phyloP scores from a whole-genome alignment of 192 early-diverging fungal species.

The Chytriomyces confervae region DNA sequence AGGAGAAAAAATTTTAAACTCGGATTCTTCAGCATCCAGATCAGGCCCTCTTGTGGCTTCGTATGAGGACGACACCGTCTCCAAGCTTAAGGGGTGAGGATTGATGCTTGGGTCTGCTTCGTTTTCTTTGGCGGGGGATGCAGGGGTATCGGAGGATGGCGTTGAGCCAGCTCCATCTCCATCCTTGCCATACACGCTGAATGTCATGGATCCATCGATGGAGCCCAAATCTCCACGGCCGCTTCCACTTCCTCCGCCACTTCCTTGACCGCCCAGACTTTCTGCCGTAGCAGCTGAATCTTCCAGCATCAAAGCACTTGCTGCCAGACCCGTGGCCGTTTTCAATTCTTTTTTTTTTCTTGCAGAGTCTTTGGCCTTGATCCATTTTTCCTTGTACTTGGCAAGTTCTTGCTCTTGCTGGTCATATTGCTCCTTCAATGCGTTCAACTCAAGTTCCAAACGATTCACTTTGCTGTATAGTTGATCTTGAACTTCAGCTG shows the following conservation, averaged over 20 bases:
- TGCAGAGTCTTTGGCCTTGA: constrained; percentile 78
- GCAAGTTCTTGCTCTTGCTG: constrained; percentile 57
- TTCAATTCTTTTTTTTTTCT: constrained; percentile 60
- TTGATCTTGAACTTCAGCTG: no score
- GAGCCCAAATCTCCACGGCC: not conserved
- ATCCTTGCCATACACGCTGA: not conserved
- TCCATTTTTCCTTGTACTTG: constrained; percentile 81
- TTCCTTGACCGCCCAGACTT: not conserved
- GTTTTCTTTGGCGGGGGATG: no score
- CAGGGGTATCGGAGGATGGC: not conserved
- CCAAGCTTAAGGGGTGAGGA: no score
- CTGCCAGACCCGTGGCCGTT: not conserved
- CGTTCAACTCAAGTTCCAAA: constrained; percentile 65
- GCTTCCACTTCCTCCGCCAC: not conserved
- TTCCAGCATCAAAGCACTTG: not conserved
- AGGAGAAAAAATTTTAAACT: not conserved
- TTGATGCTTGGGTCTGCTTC: no score
- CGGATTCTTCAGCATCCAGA: not conserved
- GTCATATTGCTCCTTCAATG: constrained; percentile 53
- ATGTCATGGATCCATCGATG: constrained; percentile 10
- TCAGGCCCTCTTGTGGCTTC: no score
- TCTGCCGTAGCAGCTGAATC: not conserved
- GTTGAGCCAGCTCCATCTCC: not conserved
- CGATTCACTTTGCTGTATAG: constrained; percentile 49
- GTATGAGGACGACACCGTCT: no score